A percentile compares a stretch with the other conserved stretches of the same genome.
Conservation (phyloP, 129 eudicot genomes). For the Flaveria trinervia region DNA sequence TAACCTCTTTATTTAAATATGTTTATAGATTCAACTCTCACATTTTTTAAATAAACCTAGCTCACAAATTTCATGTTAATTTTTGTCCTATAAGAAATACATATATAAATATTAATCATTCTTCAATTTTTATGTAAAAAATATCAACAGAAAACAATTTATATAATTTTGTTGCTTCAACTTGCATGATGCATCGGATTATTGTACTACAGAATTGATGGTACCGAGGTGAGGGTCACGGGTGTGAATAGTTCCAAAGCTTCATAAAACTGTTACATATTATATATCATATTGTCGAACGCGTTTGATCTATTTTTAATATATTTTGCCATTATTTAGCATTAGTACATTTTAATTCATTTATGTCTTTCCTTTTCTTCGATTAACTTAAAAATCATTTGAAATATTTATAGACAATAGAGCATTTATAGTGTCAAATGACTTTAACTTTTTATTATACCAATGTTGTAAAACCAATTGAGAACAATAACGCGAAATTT, state of each 20-base stretch:
- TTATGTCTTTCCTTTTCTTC: neutral
- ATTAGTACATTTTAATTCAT: neutral
- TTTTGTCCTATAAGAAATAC: too few species aligned
- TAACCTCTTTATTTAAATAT: too few species aligned
- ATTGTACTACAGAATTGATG: slow-evolving; percentile 11
- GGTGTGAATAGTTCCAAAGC: slow-evolving; percentile 29
- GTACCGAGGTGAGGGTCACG: slow-evolving; percentile 40
- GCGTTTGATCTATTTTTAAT: neutral
- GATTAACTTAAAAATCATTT: neutral
- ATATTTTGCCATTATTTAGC: neutral
- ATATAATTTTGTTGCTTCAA: slow-evolving; percentile 10
- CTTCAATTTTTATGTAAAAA: too few species aligned
- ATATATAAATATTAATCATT: neutral
- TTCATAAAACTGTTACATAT: neutral
- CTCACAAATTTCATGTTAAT: too few species aligned
- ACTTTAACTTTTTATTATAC: neutral
- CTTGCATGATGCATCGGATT: slow-evolving; percentile 8
- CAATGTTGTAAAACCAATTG: too few species aligned
- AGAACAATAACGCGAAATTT: too few species aligned
- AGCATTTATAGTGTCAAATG: neutral
- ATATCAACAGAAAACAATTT: neutral
- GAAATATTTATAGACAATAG: neutral
- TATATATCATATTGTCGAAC: neutral
- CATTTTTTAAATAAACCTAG: too few species aligned
- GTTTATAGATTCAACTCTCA: too few species aligned